phyloP scores from a whole-genome alignment of 1,284 basidiomycete species.

The Anthracocystis walkeri region DNA sequence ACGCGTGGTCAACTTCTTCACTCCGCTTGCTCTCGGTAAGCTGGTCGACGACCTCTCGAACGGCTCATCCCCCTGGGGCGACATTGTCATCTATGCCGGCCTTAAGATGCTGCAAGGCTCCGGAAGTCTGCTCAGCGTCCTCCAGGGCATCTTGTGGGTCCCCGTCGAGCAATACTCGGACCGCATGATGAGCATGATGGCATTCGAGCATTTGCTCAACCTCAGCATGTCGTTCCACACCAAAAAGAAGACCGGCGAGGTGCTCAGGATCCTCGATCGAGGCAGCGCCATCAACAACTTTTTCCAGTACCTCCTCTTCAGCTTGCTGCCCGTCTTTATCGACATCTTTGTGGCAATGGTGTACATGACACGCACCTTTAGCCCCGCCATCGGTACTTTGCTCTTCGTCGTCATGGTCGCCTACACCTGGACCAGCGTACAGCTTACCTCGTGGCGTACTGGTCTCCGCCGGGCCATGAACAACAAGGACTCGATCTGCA shows the following conservation, averaged over 20 bases:
- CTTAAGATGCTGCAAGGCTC: slow-evolving; percentile 71
- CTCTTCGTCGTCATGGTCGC: slow-evolving; percentile 81
- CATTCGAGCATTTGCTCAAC: slow-evolving; percentile 67
- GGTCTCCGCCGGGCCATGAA: slow-evolving; percentile 72
- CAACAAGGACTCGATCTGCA: slow-evolving; percentile 61
- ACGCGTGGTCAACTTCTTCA: slow-evolving; percentile 80
- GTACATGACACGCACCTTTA: slow-evolving; percentile 76
- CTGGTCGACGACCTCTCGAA: slow-evolving; percentile 73
- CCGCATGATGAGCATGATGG: slow-evolving; percentile 66
- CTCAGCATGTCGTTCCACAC: slow-evolving; percentile 88
- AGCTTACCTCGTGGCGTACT: slow-evolving; percentile 79
- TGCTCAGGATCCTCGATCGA: slow-evolving; percentile 77
- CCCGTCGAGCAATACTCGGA: slow-evolving; percentile 86
- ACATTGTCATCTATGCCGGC: slow-evolving; percentile 65
- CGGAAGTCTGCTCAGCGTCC: slow-evolving; percentile 65
- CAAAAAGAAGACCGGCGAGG: slow-evolving; percentile 77
- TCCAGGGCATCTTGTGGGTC: slow-evolving; percentile 73
- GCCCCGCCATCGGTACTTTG: slow-evolving; percentile 79
- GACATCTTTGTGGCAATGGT: slow-evolving; percentile 75
- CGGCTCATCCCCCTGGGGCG: slow-evolving; percentile 54
- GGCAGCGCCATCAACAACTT: slow-evolving; percentile 74
- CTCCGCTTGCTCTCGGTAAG: slow-evolving; percentile 80
- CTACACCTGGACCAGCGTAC: slow-evolving; percentile 79
- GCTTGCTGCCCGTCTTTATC: slow-evolving; percentile 81
- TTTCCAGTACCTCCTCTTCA: slow-evolving; percentile 76